Evolutionary conservation across 495 filamentous ascomycete genomes (phyloP).

Genomic region (Annulohypoxylon stygium): DNA sequence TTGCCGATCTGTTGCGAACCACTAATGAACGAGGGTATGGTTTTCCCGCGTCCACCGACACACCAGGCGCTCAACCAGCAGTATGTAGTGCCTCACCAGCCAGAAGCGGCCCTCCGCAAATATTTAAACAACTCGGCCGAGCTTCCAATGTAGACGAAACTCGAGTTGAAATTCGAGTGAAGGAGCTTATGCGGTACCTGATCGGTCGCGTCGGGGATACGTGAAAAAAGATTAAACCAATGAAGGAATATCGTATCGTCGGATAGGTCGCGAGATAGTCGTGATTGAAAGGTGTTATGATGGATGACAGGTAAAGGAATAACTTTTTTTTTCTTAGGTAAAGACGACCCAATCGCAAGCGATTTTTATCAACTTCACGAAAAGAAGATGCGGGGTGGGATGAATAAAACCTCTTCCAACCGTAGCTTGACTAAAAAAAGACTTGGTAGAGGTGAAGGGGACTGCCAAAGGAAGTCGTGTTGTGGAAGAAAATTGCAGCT

Average conservation of each 20-base stretch:
- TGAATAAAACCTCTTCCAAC: slow-evolving; percentile 35
- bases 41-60: slow-evolving; percentile 50
- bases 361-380: slow-evolving; percentile 36
- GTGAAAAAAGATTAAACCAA: slow-evolving; percentile 26
- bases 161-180: slow-evolving; percentile 22
- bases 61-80: slow-evolving; percentile 45
- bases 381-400: slow-evolving; percentile 49
- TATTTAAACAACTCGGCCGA: slow-evolving; percentile 36
- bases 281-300: slow-evolving; percentile 29
- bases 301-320: slow-evolving; percentile 35
- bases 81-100: slow-evolving; percentile 41
- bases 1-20: slow-evolving; percentile 45
- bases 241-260: slow-evolving; percentile 30
- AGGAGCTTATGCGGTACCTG: slow-evolving; percentile 3
- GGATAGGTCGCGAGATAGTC: slow-evolving; percentile 17
- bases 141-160: slow-evolving; percentile 25
- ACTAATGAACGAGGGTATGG: slow-evolving; percentile 43
- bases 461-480: neutral
- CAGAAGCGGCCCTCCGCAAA: slow-evolving; percentile 33
- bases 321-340: slow-evolving; percentile 33
- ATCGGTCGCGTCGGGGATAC: slow-evolving; percentile 12
- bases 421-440: slow-evolving; percentile 17
- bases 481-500: slow-evolving; percentile 13
- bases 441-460: neutral
- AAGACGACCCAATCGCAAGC: slow-evolving; percentile 43